phyloP scores from a whole-genome alignment of 2,329 filamentous ascomycete genomes.

The Orbilia brochopaga region DNA sequence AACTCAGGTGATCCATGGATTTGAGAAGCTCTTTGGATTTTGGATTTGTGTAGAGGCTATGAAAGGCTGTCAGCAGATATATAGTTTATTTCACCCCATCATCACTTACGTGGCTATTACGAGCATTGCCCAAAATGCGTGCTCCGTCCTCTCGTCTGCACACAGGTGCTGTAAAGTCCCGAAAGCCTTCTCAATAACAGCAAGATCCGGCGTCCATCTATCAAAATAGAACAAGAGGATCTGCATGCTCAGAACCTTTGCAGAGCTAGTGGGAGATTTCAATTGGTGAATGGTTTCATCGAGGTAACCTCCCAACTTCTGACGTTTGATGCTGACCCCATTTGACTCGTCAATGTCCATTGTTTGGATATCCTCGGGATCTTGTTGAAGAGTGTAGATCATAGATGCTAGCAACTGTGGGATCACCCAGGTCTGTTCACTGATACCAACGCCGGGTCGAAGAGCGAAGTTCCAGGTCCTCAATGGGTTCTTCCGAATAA shows the following conservation, averaged over 20 bases:
- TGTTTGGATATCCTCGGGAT: slow-evolving; percentile 55
- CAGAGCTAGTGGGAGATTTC: slow-evolving; percentile 59
- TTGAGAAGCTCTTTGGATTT: slow-evolving; percentile 59
- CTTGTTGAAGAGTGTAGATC: slow-evolving; percentile 66
- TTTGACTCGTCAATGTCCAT: slow-evolving; percentile 35
- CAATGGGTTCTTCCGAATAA: slow-evolving; percentile 63
- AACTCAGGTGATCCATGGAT: slow-evolving; percentile 68
- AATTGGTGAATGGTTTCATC: slow-evolving; percentile 62
- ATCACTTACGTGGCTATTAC: slow-evolving; percentile 74
- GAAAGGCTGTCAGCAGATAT: slow-evolving; percentile 56
- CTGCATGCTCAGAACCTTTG: slow-evolving; percentile 65
- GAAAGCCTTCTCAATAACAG: slow-evolving; percentile 66
- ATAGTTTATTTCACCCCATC: not conserved
- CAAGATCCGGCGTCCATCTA: slow-evolving; percentile 61
- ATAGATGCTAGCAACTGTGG: slow-evolving; percentile 62
- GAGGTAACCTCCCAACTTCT: slow-evolving; percentile 51
- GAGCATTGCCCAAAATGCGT: slow-evolving; percentile 82
- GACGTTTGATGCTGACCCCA: slow-evolving; percentile 51
- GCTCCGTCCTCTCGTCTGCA: slow-evolving; percentile 70
- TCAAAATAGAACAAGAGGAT: slow-evolving; percentile 64
- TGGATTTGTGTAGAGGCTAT: slow-evolving; percentile 60
- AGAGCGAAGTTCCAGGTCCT: slow-evolving; percentile 63
- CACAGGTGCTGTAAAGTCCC: slow-evolving; percentile 66
- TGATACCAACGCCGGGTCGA: slow-evolving; percentile 65
- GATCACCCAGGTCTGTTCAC: slow-evolving; percentile 56